A percentile compares a stretch with the other conserved stretches of the same genome.
These are phyloP conservation scores for Remersonia thermophila DNA, from an alignment of 2,329 filamentous ascomycete genomes.

Conservation along the genomic window DNA sequence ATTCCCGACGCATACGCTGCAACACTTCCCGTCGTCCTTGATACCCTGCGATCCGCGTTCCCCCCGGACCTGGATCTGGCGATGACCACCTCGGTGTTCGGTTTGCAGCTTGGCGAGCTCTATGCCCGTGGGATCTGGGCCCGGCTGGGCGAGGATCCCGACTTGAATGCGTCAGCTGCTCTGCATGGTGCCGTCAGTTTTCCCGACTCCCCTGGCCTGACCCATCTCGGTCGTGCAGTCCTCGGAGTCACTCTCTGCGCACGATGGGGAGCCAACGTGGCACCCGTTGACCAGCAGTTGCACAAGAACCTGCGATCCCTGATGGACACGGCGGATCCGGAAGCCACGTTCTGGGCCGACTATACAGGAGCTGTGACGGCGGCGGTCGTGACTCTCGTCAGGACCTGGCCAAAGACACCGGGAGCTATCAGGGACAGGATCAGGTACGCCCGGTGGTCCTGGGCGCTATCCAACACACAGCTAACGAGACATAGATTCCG, in stretches of 20 bases:
- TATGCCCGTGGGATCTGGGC: constrained; percentile 41
- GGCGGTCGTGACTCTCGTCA: constrained; percentile 30
- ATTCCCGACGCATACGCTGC: constrained; percentile 13
- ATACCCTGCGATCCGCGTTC: constrained; percentile 29
- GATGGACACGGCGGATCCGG: constrained; percentile 24
- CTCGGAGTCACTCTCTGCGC: constrained; percentile 61
- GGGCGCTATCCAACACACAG: not conserved
- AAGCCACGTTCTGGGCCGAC: constrained; percentile 39
- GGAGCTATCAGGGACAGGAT: constrained; percentile 25
- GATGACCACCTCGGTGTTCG: constrained; percentile 29
- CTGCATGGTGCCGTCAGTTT: constrained; percentile 62
- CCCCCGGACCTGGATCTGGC: constrained; percentile 27
- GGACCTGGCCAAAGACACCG: constrained; percentile 27
- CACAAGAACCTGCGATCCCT: constrained; percentile 31
- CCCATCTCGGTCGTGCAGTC: constrained; percentile 57
- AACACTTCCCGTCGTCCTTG: constrained; percentile 25
- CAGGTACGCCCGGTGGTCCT: constrained; percentile 24
- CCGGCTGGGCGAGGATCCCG: constrained; percentile 34
- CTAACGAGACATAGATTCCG: constrained; percentile 12
- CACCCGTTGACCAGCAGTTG: constrained; percentile 34
- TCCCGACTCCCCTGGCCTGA: constrained; percentile 58
- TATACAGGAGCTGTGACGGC: constrained; percentile 39
- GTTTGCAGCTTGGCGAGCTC: constrained; percentile 29
- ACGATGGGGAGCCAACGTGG: constrained; percentile 56
- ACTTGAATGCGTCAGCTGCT: constrained; percentile 51